Base-by-base conservation (phyloP, 2,329 filamentous ascomycete species). In the Passalora sequoiae region DNA sequence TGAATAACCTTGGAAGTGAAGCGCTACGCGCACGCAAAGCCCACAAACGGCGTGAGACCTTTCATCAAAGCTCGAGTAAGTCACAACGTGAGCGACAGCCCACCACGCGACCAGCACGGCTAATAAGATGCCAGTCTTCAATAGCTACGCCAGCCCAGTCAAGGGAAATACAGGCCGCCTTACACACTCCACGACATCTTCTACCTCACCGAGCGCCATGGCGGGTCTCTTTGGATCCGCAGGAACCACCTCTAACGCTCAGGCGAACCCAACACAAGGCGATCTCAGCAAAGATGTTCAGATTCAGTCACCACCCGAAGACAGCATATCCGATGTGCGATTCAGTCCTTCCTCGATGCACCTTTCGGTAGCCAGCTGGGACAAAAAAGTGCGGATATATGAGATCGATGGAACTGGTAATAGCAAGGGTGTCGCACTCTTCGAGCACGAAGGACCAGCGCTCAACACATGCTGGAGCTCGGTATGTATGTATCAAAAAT, bases 381-480 rank as follows among this genome's bases (percentile, higher is more conserved):
- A 98, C 69, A 94, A 94, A 73, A 94, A 95, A 66, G 88, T 97
- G 51, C 84, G 89, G 61, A 91, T 98, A 63, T 98, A 97, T 70
- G 88, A 97, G 67, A 88, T 97, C 63, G 80, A 83, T 53, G 70
- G 69, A 44, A 80, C 80, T 54, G 88, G 89, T 31, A 78, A 85
- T 62, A 91, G 85, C 60, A 80, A 88, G 63, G 89, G 88, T 38
- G 91, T 89, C 61, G 88, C 88, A 51, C 72, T 84, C 46, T 94
- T 92, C 62, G 85, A 94, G 56, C 87, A 94, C 68, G 84, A 88
- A 54, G 86, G 77, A 32, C 88, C 89, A 3, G 89, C 94, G 3
- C 71, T 98, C 49, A 85, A 80, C 62, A 83, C 84, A 52, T 84
- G 89, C 61, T 97, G 91, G 78, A 89, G 87, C 66, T 87, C 84